Evolutionary conservation across 73 alveolate species (phyloP).

Genomic region (Paramecium biaurelia): DNA sequence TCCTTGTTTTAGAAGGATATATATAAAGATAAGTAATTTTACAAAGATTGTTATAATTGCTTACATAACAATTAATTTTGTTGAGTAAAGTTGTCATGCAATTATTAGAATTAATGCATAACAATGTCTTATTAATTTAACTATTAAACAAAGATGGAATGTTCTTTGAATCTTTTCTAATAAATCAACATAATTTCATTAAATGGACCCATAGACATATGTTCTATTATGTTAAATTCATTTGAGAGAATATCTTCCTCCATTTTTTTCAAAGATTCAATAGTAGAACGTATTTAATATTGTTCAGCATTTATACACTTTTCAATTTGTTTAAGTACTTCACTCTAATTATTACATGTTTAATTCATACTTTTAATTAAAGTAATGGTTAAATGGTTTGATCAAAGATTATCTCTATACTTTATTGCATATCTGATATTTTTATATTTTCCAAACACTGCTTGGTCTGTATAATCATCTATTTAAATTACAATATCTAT

Average conservation of each 20-base stretch:
- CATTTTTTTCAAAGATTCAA: constrained; percentile 11
- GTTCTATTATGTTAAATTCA: constrained; percentile 35
- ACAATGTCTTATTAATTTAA: background rate
- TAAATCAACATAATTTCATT: constrained; percentile 29
- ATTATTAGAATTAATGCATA: background rate
- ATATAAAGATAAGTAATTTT: background rate
- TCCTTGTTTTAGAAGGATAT: constrained; percentile 21
- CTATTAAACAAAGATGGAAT: background rate
- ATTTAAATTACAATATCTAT: background rate
- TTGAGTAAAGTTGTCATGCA: background rate
- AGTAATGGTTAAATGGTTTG: constrained; percentile 23
- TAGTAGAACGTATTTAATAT: background rate
- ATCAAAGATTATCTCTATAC: background rate
- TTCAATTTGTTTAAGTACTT: background rate
- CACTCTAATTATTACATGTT: background rate
- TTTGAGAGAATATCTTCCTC: constrained; percentile 3
- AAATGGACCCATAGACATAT: constrained; percentile 52
- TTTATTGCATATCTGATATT: background rate
- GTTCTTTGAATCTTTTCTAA: constrained; percentile 18
- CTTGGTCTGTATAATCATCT: background rate
- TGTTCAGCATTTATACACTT: constrained; percentile 38
- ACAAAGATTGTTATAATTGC: background rate
- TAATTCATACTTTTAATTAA: background rate
- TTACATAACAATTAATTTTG: background rate
- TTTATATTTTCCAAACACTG: background rate